Percentiles rank a stretch among this genome's conserved stretches.
Conservation (phyloP, 768 basidiomycete genomes). For the Leccinum fibrillosum region DNA sequence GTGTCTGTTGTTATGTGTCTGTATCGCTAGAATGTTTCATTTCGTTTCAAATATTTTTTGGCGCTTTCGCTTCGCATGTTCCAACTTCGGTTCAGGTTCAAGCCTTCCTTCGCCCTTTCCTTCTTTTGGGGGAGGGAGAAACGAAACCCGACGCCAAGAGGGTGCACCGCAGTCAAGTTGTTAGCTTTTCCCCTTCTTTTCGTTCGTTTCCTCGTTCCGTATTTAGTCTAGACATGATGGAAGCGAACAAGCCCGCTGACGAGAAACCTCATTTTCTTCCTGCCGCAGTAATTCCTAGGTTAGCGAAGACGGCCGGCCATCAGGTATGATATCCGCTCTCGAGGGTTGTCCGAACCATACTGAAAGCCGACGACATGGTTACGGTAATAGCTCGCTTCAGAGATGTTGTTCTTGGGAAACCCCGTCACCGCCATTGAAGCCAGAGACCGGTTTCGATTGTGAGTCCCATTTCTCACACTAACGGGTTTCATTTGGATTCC, state of each 20-base stretch:
- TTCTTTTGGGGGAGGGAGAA: background rate
- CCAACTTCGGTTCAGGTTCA: background rate
- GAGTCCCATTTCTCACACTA: constrained; percentile 28
- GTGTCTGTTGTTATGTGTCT: background rate
- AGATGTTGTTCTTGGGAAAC: constrained; percentile 72
- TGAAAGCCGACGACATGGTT: constrained; percentile 9
- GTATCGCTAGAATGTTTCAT: background rate
- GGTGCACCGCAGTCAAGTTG: background rate
- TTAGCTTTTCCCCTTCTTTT: background rate
- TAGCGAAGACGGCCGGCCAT: constrained; percentile 65
- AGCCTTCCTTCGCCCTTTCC: background rate
- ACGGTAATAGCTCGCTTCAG: constrained; percentile 58
- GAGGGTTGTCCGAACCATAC: constrained; percentile 7
- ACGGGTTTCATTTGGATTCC: background rate
- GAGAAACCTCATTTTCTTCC: background rate
- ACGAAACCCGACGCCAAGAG: background rate
- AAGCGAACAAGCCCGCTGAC: constrained; percentile 11
- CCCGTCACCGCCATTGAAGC: constrained; percentile 68
- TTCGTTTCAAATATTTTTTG: background rate
- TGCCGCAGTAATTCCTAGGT: constrained; percentile 59
- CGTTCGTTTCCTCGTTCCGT: background rate
- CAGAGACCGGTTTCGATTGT: constrained; percentile 72
- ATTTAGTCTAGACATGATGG: constrained; percentile 1
- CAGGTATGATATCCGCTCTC: constrained; percentile 49
- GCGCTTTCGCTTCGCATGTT: background rate